Base-by-base conservation (phyloP, 768 basidiomycete species). In the Auriculariales sp. region DNA sequence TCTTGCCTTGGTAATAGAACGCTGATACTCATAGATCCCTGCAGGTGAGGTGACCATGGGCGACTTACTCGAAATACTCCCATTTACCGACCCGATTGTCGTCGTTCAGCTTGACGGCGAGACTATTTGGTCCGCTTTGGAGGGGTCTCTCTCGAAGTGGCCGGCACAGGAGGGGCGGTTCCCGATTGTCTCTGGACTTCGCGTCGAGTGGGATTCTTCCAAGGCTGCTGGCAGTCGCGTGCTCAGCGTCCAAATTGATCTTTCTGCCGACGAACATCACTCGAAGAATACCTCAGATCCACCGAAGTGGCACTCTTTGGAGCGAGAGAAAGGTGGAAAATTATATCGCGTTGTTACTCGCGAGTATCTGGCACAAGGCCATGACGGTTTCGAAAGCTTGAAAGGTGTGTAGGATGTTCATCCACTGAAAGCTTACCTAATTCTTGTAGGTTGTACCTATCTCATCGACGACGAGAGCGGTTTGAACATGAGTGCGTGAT, bases 131-230 rank as follows among this genome's bases (percentile, higher is more conserved):
- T 79, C 78, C 34, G 78, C 82, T 0, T 55, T 94, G 30, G 91
- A 95, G 59, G 69, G 70, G 10, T 75, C 78, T 4, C 66, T 95
- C 4, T 68, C 67, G 51, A 85, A 75, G 48, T 93, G 83, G 77
- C 91, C 91, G 5, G 81, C 88, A 15, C 89, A 91, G 64, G 91
- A 93, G 72, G 91, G 91, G 89, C 86, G 91, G 11, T 95, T 95
- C 65, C 90, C 91, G 0, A 72, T 90, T 11, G 70, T 94, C 31
- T 83, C 90, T 22, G 91, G 91, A 15, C 72, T 93, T 32, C 78
- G 77, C 10, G 82, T 93, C 7, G 73, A 77, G 15, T 93, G 90
- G 91, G 90, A 95, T 61, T 92, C 88, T 31, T 73, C 76, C 27
- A 71, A 70, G 34, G 73, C 76, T 1, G 74, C 86, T 0, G 81